phyloP scores from a whole-genome alignment of 192 early-diverging fungal genomes.

The Coemansia sp. region DNA sequence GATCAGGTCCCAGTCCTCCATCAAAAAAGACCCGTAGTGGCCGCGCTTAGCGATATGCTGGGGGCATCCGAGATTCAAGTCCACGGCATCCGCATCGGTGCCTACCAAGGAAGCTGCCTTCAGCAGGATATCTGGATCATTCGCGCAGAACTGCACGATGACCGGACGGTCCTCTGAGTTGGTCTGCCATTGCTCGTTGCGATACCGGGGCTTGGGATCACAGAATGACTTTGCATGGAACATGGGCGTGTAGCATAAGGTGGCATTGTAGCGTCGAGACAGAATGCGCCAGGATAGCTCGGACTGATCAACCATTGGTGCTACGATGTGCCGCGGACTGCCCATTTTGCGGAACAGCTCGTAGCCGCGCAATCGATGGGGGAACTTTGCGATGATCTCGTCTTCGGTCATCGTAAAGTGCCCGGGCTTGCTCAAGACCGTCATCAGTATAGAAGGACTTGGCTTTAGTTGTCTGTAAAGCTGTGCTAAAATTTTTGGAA shows the following conservation, averaged over 20 bases:
- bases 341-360: constrained; percentile 74
- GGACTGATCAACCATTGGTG: constrained; percentile 97
- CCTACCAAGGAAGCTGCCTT: constrained; percentile 79
- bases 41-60: constrained; percentile 91
- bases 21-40: constrained; percentile 89
- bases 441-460: background rate
- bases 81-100: constrained; percentile 86
- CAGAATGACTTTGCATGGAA: constrained; percentile 88
- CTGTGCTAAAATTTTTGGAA: too few species aligned
- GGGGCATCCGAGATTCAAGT: constrained; percentile 95
- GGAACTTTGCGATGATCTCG: constrained; percentile 48
- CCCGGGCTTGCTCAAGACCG: constrained; percentile 51
- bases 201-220: constrained; percentile 63
- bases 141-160: constrained; percentile 96
- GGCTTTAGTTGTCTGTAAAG: background rate
- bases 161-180: constrained; percentile 74
- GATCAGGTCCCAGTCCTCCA: constrained; percentile 88
- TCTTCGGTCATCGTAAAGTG: constrained; percentile 64
- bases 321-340: constrained; percentile 77
- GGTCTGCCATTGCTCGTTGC: constrained; percentile 71
- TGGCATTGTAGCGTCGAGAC: constrained; percentile 76
- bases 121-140: constrained; percentile 82
- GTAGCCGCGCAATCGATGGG: constrained; percentile 67
- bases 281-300: constrained; percentile 95
- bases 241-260: constrained; percentile 98